Evolutionary conservation across 805 yeast species (phyloP).

Genomic region (Starmera amethionina): DNA sequence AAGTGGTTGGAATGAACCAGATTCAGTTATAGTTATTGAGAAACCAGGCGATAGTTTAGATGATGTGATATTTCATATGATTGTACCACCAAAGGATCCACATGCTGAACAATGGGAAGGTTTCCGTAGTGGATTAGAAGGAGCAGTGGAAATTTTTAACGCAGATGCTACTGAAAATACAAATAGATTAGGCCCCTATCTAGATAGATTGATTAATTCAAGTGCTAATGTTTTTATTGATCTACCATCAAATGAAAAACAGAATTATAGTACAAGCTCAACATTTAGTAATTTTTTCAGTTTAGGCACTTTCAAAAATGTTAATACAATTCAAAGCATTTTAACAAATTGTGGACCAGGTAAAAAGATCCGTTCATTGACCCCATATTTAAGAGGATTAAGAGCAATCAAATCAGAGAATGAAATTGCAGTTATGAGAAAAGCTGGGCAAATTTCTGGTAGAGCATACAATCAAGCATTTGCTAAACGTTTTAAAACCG

Average conservation of each 20-base stretch:
- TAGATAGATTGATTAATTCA: constrained; percentile 37
- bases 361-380: constrained; percentile 33
- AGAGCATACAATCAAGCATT: constrained; percentile 79
- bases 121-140: constrained; percentile 75
- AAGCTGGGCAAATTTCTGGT: constrained; percentile 75
- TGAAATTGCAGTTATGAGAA: constrained; percentile 72
- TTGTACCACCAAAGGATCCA: constrained; percentile 77
- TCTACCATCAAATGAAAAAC: constrained; percentile 17
- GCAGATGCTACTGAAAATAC: constrained; percentile 66
- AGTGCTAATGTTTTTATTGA: constrained; percentile 51
- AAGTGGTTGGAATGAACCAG: constrained; percentile 91
- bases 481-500: constrained; percentile 55
- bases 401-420: constrained; percentile 67
- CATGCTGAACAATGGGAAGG: constrained; percentile 93
- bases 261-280: constrained; percentile 12
- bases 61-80: constrained; percentile 57
- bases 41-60: constrained; percentile 44
- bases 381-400: constrained; percentile 32
- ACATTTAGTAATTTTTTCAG: constrained; percentile 22
- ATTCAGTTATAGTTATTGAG: constrained; percentile 59
- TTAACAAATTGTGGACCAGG: constrained; percentile 17
- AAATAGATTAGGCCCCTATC: constrained; percentile 29
- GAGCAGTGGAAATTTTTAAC: constrained; percentile 75
- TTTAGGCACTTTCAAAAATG: constrained; percentile 15
- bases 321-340: constrained; percentile 19